phyloP scores from a whole-genome alignment of 1,284 basidiomycete species.

The Cerrena zonata region DNA sequence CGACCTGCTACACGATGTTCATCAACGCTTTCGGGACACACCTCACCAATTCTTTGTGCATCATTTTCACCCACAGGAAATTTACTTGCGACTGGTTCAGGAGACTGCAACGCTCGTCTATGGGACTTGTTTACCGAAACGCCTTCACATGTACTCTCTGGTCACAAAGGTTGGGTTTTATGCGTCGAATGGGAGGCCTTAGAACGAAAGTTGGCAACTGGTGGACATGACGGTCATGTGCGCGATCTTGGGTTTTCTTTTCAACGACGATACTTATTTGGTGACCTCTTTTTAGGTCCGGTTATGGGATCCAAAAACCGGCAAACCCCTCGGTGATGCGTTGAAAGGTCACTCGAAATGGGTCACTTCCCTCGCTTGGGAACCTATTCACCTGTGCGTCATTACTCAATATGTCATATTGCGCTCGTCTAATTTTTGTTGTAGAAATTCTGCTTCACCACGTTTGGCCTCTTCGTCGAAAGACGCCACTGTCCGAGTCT shows the following conservation, averaged over 20 bases:
- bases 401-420: neutral
- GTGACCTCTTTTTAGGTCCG: constrained; percentile 49
- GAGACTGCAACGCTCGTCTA: constrained; percentile 87
- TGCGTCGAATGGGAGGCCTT: constrained; percentile 96
- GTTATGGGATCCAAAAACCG: constrained; percentile 87
- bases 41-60: constrained; percentile 90
- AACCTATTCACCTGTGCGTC: constrained; percentile 83
- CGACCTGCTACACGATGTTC: constrained; percentile 90
- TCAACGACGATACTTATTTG: neutral
- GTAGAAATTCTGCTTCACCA: constrained; percentile 67
- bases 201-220: constrained; percentile 86
- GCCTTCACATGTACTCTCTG: constrained; percentile 81
- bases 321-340: constrained; percentile 78
- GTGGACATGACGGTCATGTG: constrained; percentile 85
- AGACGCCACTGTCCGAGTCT: constrained; percentile 91
- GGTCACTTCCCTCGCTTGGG: constrained; percentile 95
- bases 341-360: constrained; percentile 93
- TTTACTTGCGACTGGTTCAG: constrained; percentile 89
- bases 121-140: constrained; percentile 95
- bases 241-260: constrained; percentile 19
- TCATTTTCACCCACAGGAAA: constrained; percentile 91
- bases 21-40: constrained; percentile 86
- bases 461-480: constrained; percentile 93
- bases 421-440: constrained; percentile 2
- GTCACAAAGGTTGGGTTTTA: constrained; percentile 93